Evolutionary conservation across 1,284 basidiomycete species (phyloP), one percentile per base, ranked within the genome.

Genomic region (Cutaneotrichosporon cutaneum): DNA sequence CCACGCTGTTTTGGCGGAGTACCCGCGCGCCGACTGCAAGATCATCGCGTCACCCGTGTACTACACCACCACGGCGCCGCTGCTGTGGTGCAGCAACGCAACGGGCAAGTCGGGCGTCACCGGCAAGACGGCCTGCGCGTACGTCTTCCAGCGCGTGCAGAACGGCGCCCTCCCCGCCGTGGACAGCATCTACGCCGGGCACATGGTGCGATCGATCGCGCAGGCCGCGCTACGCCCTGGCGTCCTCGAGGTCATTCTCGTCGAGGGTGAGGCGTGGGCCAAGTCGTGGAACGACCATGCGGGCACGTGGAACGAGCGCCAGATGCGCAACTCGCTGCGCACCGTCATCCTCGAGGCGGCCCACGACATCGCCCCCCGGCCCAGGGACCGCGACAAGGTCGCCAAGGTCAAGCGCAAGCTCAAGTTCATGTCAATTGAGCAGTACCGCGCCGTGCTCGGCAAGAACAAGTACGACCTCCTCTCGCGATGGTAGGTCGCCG

Each of bases 211-310:
- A 4, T 27, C 24, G 5, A 27, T 51, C 16, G 48, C 48, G 26
- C 48, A 51, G 27, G 48, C 48, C 10, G 48, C 48, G 16, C 27
- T 51, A 27, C 48, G 48, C 4, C 26, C 48, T 16, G 48, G 26
- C 48, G 48, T 51, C 13, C 13, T 30, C 11, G 48, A 51, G 16
- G 48, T 51, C 14, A n/a, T 51, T n/a, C 48, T 51, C 27, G 48
- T 51, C 48, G 48, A 51, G 26, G 48, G 48, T 0, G 48, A 51
- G 48, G 48, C 48, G 27, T 51, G 48, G 48, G 48, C 48, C 48
- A 51, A 51, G 48, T 30, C 26, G 16, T 51, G 48, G 48, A 51
- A 51, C 27, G 27, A 51, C 14, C 48, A 51, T 16, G 48, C 48
- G 7, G 48, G 48, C 1, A 51, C 26, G 18, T 51, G 48, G 48